A percentile compares a stretch with the other conserved stretches of the same genome.
Evolutionary conservation across 2,329 filamentous ascomycete genomes (phyloP).

Genomic region (Fusarium sp.): DNA sequence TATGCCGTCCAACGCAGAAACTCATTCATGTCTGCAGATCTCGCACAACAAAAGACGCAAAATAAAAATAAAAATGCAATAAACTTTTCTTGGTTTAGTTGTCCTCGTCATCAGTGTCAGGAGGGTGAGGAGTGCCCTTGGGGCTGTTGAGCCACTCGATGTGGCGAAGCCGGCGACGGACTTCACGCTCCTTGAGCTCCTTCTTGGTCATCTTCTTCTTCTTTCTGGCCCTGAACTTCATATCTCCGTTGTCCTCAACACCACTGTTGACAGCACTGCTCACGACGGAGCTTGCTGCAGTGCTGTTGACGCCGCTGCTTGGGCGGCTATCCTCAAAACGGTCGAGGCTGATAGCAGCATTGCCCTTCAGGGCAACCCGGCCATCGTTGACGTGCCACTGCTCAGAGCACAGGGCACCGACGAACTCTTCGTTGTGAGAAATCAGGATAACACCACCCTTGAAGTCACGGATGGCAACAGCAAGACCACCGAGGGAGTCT

Average conservation of each 20-base stretch:
- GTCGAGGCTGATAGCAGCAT: conserved; percentile 77
- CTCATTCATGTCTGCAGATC: conserved; percentile 19
- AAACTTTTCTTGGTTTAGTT: conserved; percentile 43
- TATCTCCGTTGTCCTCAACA: conserved; percentile 78
- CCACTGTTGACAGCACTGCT: conserved; percentile 77
- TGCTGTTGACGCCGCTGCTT: conserved; percentile 66
- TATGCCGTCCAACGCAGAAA: conserved; percentile 16
- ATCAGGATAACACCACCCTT: conserved; percentile 99
- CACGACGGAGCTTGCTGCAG: conserved; percentile 65
- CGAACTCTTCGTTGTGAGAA: conserved; percentile 99
- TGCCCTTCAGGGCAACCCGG: conserved; percentile 84
- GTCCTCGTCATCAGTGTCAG: conserved; percentile 81
- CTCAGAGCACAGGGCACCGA: conserved; percentile 93
- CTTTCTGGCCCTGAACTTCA: conserved; percentile 91
- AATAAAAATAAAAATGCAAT: conserved; percentile 8
- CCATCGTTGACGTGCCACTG: conserved; percentile 96
- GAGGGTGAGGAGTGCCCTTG: conserved; percentile 82
- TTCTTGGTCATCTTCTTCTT: conserved; percentile 99
- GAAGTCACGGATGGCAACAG: conserved; percentile 98
- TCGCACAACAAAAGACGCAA: conserved; percentile 10
- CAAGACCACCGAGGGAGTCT: conserved; percentile 94
- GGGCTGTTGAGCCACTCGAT: conserved; percentile 86
- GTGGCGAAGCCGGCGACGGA: conserved; percentile 85
- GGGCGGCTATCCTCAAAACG: conserved; percentile 87
- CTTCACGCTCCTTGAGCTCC: conserved; percentile 93